phyloP scores from a whole-genome alignment of 2,329 filamentous ascomycete genomes.

The Chrysoporthe austroafricana region DNA sequence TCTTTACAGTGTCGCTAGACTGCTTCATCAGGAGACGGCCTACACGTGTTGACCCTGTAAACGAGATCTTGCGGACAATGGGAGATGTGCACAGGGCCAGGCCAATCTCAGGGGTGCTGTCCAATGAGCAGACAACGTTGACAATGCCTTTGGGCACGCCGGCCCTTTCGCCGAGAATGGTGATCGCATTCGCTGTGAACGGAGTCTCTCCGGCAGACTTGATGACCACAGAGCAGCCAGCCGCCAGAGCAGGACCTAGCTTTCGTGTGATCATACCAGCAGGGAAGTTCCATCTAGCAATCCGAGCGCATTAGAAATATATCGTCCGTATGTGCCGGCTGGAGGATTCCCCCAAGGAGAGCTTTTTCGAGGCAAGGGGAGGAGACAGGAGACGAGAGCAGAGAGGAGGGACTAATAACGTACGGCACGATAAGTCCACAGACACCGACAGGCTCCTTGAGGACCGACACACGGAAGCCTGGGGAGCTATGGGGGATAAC shows the following conservation, averaged over 20 bases:
- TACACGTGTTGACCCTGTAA: constrained; percentile 65
- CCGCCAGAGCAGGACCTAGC: constrained; percentile 59
- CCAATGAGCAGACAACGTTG: neutral
- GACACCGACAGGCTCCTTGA: too few relatives aligned
- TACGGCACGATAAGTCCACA: too few relatives aligned
- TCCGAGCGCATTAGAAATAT: too few relatives aligned
- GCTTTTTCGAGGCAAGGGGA: too few relatives aligned
- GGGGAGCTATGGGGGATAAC: too few relatives aligned
- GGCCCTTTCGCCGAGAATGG: constrained; percentile 61
- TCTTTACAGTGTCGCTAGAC: constrained; percentile 65
- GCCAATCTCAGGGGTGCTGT: constrained; percentile 13
- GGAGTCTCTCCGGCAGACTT: constrained; percentile 75
- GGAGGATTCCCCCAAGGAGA: too few relatives aligned
- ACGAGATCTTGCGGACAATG: constrained; percentile 58
- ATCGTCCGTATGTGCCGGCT: too few relatives aligned
- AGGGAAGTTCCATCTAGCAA: constrained; percentile 50
- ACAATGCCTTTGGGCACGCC: neutral
- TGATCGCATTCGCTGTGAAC: constrained; percentile 67
- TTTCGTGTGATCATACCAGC: constrained; percentile 54
- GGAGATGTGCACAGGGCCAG: constrained; percentile 17
- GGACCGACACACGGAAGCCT: too few relatives aligned
- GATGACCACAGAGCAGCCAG: constrained; percentile 71
- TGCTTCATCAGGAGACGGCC: constrained; percentile 61
- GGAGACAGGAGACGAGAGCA: too few relatives aligned
- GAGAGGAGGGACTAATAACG: too few relatives aligned